Evolutionary conservation across 2,329 filamentous ascomycete species (phyloP).

Genomic region (Colletotrichum ledebouriae): DNA sequence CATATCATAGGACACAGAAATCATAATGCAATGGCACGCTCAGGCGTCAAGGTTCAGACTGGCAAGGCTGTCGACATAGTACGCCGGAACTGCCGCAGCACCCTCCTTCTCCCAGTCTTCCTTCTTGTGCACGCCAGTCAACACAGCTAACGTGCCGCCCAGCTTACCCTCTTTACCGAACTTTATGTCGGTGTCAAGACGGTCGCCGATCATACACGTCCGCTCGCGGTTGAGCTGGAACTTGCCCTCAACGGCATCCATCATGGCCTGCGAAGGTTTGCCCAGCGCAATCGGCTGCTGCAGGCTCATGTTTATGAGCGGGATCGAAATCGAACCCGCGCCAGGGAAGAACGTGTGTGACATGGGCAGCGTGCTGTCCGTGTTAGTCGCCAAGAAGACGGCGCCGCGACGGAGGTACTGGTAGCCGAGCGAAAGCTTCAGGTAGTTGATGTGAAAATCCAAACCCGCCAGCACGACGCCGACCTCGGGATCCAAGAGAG

Average conservation of each 20-base stretch:
- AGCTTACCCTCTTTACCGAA: conserved; percentile 93
- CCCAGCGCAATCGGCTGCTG: conserved; percentile 83
- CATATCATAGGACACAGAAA: conserved; percentile 13
- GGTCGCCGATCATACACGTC: conserved; percentile 96
- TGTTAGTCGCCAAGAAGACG: conserved; percentile 92
- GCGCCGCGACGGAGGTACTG: conserved; percentile 89
- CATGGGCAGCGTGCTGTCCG: conserved; percentile 89
- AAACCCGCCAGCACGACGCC: conserved; percentile 90
- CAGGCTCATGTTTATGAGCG: conserved; percentile 79
- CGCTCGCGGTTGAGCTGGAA: conserved; percentile 87
- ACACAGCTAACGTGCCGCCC: conserved; percentile 89
- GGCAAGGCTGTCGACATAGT: conserved; percentile 86
- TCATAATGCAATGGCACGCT: conserved; percentile 6
- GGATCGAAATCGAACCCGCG: conserved; percentile 85
- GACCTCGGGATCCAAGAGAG: conserved; percentile 86
- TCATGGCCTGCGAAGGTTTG: conserved; percentile 98
- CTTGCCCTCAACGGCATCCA: conserved; percentile 98
- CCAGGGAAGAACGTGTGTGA: conserved; percentile 89
- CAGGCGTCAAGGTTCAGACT: conserved; percentile 67
- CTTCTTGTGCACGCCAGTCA: conserved; percentile 90
- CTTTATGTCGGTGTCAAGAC: conserved; percentile 94
- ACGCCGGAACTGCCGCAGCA: conserved; percentile 79
- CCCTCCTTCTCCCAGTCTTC: conserved; percentile 82
- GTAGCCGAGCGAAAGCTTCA: conserved; percentile 87
- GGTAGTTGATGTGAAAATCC: conserved; percentile 95